phyloP scores from a whole-genome alignment of 768 basidiomycete species.

The Leccinum subgranulosum region DNA sequence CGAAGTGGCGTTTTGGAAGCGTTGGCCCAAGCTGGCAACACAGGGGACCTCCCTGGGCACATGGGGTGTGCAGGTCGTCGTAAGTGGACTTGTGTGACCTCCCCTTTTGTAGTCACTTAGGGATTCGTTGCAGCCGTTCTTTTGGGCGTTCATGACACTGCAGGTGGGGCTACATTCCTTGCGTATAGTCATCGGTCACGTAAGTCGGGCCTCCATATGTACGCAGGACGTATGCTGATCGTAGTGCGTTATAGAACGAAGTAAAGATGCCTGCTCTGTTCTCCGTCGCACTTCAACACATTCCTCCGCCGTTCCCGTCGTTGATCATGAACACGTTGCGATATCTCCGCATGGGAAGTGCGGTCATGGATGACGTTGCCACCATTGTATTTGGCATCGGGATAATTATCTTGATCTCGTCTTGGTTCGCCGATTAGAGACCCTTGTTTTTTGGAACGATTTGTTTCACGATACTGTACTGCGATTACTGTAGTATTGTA shows the following conservation, averaged over 20 bases:
- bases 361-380: slow-evolving; percentile 71
- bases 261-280: slow-evolving; percentile 59
- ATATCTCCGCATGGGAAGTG: slow-evolving; percentile 64
- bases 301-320: slow-evolving; percentile 62
- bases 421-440: slow-evolving; percentile 37
- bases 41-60: slow-evolving; percentile 33
- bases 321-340: slow-evolving; percentile 61
- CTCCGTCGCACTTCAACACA: slow-evolving; percentile 55
- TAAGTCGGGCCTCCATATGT: slow-evolving; percentile 34
- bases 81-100: slow-evolving; percentile 30
- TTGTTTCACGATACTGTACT: slow-evolving; percentile 1
- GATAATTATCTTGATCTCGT: slow-evolving; percentile 53
- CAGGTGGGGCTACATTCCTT: slow-evolving; percentile 70
- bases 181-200: slow-evolving; percentile 67
- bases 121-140: slow-evolving; percentile 56
- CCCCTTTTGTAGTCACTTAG: too few relatives aligned
- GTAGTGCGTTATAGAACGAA: slow-evolving; percentile 42
- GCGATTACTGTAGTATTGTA: slow-evolving; percentile 3
- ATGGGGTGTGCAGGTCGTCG: slow-evolving; percentile 57
- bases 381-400: slow-evolving; percentile 71
- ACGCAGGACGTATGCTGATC: slow-evolving; percentile 3
- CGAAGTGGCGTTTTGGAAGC: slow-evolving; percentile 43
- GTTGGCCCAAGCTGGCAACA: slow-evolving; percentile 60
- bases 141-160: slow-evolving; percentile 77
- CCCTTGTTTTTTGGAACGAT: not conserved